Conservation (phyloP, 2,329 filamentous ascomycete species). For the Botrytis medusae region DNA sequence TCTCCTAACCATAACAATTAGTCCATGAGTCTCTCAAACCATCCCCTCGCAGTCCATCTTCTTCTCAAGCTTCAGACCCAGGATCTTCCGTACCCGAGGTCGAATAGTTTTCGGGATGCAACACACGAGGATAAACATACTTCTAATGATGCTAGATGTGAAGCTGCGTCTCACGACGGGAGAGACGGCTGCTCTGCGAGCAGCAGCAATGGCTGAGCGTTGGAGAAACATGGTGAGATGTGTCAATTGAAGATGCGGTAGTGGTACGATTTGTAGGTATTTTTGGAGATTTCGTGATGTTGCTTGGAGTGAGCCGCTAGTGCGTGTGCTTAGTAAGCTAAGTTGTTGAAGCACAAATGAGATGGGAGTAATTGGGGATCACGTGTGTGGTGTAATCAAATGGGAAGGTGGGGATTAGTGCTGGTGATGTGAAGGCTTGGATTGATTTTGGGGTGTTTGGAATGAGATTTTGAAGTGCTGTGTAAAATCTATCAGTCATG, state of each 20-base stretch:
- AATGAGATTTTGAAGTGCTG: neutral
- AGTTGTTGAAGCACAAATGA: neutral
- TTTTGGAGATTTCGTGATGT: slow-evolving; percentile 20
- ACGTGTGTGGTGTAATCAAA: neutral
- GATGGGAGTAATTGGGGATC: neutral
- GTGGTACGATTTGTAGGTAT: slow-evolving; percentile 22
- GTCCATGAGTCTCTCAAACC: neutral
- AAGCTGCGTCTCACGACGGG: slow-evolving; percentile 59
- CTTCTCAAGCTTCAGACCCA: neutral
- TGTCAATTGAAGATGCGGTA: slow-evolving; percentile 22
- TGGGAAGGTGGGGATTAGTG: slow-evolving; percentile 1
- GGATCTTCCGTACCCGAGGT: slow-evolving; percentile 26
- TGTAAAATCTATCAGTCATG: too few species aligned
- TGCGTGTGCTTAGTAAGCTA: slow-evolving; percentile 11
- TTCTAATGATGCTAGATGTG: slow-evolving; percentile 59
- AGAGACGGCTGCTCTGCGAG: slow-evolving; percentile 57
- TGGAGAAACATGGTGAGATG: slow-evolving; percentile 59
- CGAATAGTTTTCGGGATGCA: slow-evolving; percentile 22
- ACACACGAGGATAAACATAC: slow-evolving; percentile 47
- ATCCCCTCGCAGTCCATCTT: neutral
- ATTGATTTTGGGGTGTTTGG: neutral
- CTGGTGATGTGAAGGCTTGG: neutral
- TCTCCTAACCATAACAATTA: slow-evolving; percentile 31
- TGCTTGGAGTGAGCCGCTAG: slow-evolving; percentile 17
- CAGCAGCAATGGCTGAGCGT: slow-evolving; percentile 60